Evolutionary conservation across 2,329 filamentous ascomycete species (phyloP).

Genomic region (Drechmeria coniospora): DNA sequence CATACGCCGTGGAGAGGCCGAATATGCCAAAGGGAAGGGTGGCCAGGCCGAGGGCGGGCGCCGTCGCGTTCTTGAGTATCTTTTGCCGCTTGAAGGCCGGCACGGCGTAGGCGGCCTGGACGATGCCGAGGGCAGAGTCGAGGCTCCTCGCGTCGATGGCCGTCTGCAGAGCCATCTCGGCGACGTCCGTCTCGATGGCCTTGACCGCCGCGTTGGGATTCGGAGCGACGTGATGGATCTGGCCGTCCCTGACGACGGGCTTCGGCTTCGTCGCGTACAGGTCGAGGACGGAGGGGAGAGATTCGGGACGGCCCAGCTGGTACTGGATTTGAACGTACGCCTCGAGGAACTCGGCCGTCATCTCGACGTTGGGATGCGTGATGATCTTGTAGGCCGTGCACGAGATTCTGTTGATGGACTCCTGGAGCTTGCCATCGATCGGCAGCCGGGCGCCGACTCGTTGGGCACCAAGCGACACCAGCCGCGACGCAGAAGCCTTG

Average conservation of each 20-base stretch:
- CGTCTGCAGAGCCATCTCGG: conserved; percentile 58
- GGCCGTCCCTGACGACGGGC: conserved; percentile 43
- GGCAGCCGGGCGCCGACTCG: conserved; percentile 15
- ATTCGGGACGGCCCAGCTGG: conserved; percentile 55
- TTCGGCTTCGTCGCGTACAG: conserved; percentile 74
- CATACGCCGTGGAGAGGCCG: conserved; percentile 42
- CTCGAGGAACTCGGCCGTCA: conserved; percentile 56
- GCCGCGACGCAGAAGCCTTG: conserved; percentile 34
- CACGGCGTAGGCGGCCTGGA: conserved; percentile 53
- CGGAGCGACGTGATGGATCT: conserved; percentile 42
- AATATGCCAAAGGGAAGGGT: conserved; percentile 56
- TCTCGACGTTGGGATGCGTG: conserved; percentile 60
- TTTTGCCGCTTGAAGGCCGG: conserved; percentile 54
- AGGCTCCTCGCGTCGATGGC: conserved; percentile 71
- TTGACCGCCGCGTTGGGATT: conserved; percentile 55
- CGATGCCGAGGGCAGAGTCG: conserved; percentile 58
- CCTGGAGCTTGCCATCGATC: conserved; percentile 21
- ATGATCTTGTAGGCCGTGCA: conserved; percentile 53
- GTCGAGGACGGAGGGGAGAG: conserved; percentile 64
- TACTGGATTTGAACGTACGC: conserved; percentile 66
- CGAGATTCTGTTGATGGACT: conserved; percentile 37
- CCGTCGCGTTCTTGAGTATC: conserved; percentile 44
- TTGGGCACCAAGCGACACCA: conserved; percentile 30
- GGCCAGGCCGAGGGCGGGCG: conserved; percentile 41
- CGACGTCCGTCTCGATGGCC: conserved; percentile 56